These are phyloP conservation scores for Salix brachista DNA, from an alignment of 345 rosid genomes.

Conservation along the genomic window DNA sequence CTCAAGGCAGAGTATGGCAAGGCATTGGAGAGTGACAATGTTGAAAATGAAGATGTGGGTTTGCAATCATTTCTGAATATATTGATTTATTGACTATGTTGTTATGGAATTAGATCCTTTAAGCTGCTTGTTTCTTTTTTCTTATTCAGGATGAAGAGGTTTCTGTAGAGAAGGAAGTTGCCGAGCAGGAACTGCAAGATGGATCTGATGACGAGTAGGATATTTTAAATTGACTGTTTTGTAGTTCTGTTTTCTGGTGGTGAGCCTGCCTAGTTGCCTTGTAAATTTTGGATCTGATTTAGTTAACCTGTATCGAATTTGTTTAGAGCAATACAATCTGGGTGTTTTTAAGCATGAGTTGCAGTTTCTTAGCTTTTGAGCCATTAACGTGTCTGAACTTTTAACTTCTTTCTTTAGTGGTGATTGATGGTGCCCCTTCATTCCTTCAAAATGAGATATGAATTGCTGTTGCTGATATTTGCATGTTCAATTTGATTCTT, in stretches of 20 bases:
- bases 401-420: conserved; percentile 9
- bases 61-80: background rate
- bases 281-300: conserved; percentile 6
- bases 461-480: background rate
- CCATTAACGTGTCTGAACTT: background rate
- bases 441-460: too few species aligned
- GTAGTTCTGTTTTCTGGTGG: background rate
- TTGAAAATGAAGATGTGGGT: conserved; percentile 27
- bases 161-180: conserved; percentile 31
- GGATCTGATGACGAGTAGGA: conserved; percentile 35
- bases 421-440: background rate
- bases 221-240: background rate
- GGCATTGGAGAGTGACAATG: conserved; percentile 35
- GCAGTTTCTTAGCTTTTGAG: background rate
- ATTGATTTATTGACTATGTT: background rate
- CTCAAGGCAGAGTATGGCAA: conserved; percentile 61
- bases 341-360: background rate
- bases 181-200: conserved; percentile 25
- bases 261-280: background rate
- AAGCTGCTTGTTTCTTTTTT: background rate
- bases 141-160: conserved; percentile 39
- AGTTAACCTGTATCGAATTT: background rate
- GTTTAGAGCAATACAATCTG: background rate
- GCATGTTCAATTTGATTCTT: conserved; percentile 2
- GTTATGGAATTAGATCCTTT: too few species aligned